Percentiles rank a stretch among this genome's conserved stretches.
Conservation (phyloP, 1,284 basidiomycete species). For the Cutaneotrichosporon sp. region DNA sequence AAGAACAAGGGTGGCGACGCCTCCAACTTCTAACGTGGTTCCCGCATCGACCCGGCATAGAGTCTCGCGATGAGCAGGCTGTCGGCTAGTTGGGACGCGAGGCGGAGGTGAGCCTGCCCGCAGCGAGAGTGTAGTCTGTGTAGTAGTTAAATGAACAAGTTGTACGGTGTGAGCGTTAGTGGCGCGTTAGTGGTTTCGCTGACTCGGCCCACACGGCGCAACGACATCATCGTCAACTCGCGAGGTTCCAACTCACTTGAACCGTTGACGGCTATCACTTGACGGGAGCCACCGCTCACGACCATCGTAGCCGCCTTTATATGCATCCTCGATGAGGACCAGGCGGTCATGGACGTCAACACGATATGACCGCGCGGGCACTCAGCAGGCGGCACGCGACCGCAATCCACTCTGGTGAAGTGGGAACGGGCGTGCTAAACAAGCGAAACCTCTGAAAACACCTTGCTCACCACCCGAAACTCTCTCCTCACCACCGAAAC, state of each 20-base stretch:
- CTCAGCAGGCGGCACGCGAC: neutral
- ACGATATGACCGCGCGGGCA: neutral
- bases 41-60: conserved; percentile 4
- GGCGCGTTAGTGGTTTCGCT: neutral
- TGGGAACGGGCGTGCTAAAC: neutral
- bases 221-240: too few species aligned
- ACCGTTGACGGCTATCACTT: too few species aligned
- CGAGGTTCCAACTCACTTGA: too few species aligned
- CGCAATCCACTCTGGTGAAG: too few species aligned
- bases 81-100: neutral
- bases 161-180: conserved; percentile 1
- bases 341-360: neutral
- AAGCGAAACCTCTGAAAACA: neutral
- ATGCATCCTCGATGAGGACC: neutral
- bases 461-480: neutral
- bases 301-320: neutral
- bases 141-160: conserved; percentile 13
- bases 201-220: neutral
- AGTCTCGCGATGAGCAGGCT: conserved; percentile 10
- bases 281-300: too few species aligned
- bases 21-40: conserved; percentile 11
- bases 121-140: conserved; percentile 5
- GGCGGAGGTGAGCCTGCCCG: conserved; percentile 5
- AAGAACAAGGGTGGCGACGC: conserved; percentile 8
- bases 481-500: neutral